Evolutionary conservation across 768 basidiomycete genomes (phyloP).

Genomic region (Kwoniella heveanensis): DNA sequence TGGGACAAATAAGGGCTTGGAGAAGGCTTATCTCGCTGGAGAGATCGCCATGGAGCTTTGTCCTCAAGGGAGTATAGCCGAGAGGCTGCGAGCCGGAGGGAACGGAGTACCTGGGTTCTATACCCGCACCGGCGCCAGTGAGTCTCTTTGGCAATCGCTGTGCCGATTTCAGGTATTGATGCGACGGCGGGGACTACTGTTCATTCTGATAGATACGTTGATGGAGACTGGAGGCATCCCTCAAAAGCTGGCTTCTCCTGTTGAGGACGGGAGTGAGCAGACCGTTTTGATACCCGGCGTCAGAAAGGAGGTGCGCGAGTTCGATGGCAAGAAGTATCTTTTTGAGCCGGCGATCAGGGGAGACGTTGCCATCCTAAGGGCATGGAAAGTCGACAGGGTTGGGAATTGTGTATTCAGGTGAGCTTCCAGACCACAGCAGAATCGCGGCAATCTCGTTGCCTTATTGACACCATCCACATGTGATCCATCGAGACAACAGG

Average conservation of each 20-base stretch:
- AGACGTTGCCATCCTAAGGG: conserved; percentile 37
- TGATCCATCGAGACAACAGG: too few relatives aligned
- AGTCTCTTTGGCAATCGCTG: neutral
- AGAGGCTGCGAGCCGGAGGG: conserved; percentile 36
- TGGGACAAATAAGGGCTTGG: conserved; percentile 29
- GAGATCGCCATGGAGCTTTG: conserved; percentile 30
- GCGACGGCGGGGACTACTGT: conserved; percentile 8
- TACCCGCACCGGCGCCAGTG: conserved; percentile 28
- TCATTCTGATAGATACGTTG: neutral
- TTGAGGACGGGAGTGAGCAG: neutral
- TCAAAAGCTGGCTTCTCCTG: neutral
- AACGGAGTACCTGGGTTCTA: conserved; percentile 34
- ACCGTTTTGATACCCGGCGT: neutral
- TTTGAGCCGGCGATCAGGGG: conserved; percentile 35
- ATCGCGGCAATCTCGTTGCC: too few relatives aligned
- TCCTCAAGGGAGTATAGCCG: conserved; percentile 39
- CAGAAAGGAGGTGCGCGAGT: conserved; percentile 36
- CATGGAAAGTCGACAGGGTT: conserved; percentile 39
- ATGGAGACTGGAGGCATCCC: neutral
- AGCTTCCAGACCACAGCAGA: too few relatives aligned
- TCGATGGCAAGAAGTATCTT: conserved; percentile 29
- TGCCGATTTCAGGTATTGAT: too few relatives aligned
- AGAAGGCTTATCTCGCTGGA: conserved; percentile 31
- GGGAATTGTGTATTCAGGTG: conserved; percentile 34
- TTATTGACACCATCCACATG: too few relatives aligned